These are phyloP conservation scores for Geotrichum candidum DNA, from an alignment of 1,139 yeast species.

Conservation along the genomic window DNA sequence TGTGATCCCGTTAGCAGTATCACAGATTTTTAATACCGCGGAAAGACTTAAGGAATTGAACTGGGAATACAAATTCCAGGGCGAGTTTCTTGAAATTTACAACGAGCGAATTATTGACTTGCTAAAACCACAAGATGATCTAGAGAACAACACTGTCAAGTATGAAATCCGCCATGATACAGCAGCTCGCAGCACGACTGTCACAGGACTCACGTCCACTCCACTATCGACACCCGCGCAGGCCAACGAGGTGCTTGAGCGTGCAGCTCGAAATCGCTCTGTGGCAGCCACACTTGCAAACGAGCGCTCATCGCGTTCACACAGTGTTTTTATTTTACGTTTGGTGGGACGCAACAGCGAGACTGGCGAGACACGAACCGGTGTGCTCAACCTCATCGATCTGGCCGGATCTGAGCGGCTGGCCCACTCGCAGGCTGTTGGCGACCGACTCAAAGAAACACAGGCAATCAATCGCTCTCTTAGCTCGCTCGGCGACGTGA, in stretches of 20 bases:
- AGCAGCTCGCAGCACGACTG: slow-evolving; percentile 44
- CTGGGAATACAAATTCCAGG: slow-evolving; percentile 61
- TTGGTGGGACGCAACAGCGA: slow-evolving; percentile 49
- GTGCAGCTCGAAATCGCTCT: slow-evolving; percentile 52
- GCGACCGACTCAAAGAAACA: slow-evolving; percentile 78
- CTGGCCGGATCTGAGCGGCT: slow-evolving; percentile 87
- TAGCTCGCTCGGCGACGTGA: slow-evolving; percentile 86
- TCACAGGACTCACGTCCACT: slow-evolving; percentile 55
- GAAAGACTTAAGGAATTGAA: slow-evolving; percentile 47
- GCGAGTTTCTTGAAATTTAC: slow-evolving; percentile 85
- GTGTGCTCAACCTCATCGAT: slow-evolving; percentile 70
- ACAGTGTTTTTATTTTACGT: slow-evolving; percentile 66
- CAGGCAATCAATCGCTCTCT: slow-evolving; percentile 85
- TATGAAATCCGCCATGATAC: slow-evolving; percentile 75
- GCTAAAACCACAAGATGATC: slow-evolving; percentile 35
- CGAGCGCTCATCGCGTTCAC: slow-evolving; percentile 68
- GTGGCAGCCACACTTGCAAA: slow-evolving; percentile 81
- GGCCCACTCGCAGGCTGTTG: slow-evolving; percentile 56
- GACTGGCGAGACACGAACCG: slow-evolving; percentile 49
- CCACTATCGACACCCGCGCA: slow-evolving; percentile 44
- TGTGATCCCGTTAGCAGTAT: slow-evolving; percentile 72
- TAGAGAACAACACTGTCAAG: slow-evolving; percentile 33
- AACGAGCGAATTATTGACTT: slow-evolving; percentile 76
- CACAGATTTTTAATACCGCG: slow-evolving; percentile 63
- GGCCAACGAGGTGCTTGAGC: slow-evolving; percentile 47